Conservation (phyloP, 345 rosid genomes). For the Leavenworthia alabamica region DNA sequence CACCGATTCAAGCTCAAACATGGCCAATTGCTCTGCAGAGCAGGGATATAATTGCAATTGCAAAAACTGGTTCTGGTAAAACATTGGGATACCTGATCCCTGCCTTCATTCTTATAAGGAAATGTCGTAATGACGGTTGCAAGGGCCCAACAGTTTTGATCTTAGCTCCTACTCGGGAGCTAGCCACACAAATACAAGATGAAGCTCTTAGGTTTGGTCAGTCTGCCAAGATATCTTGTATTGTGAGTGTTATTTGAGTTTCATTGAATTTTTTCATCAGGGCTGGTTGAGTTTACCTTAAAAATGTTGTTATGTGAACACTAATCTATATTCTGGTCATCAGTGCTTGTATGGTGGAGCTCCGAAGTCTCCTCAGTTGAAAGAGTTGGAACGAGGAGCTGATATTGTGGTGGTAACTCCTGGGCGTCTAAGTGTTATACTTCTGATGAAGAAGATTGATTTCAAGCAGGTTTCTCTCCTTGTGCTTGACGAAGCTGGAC, state of each 20-base stretch:
- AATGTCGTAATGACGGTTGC: constrained; percentile 55
- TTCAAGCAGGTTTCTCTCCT: constrained; percentile 80
- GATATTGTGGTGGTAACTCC: constrained; percentile 99
- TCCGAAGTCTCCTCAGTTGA: constrained; percentile 79
- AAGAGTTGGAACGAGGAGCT: constrained; percentile 77
- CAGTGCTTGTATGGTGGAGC: constrained; percentile 99
- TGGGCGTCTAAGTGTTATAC: constrained; percentile 91
- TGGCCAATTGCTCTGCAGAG: constrained; percentile 94
- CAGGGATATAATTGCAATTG: constrained; percentile 93
- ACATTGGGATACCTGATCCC: constrained; percentile 95
- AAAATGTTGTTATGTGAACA: not conserved
- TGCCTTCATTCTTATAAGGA: constrained; percentile 75
- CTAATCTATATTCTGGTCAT: constrained; percentile 5
- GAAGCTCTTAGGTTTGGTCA: constrained; percentile 81
- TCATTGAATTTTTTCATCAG: not conserved
- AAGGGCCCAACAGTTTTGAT: constrained; percentile 88
- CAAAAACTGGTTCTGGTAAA: constrained; percentile 99
- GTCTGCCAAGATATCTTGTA: constrained; percentile 80
- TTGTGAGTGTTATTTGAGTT: constrained; percentile 44
- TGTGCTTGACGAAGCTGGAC: constrained; percentile 96
- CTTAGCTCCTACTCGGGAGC: constrained; percentile 93
- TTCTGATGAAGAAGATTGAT: constrained; percentile 77
- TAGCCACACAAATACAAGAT: constrained; percentile 95
- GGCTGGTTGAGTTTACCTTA: not conserved
- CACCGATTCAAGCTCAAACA: constrained; percentile 98